These are phyloP conservation scores for Lachancea quebecensis DNA, from an alignment of 805 yeast genomes.

Conservation along the genomic window DNA sequence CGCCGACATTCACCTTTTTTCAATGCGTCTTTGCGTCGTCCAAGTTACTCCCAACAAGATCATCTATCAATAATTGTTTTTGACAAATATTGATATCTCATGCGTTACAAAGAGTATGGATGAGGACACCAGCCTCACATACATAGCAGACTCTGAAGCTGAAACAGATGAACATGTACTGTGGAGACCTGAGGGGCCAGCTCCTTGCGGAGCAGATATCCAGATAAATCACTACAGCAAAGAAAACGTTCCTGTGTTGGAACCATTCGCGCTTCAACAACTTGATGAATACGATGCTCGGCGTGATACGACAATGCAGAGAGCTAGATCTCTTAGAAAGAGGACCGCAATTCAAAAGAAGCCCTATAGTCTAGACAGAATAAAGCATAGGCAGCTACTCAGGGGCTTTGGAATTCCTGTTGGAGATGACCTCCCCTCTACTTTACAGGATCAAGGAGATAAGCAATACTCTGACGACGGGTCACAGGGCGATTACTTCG, in stretches of 20 bases:
- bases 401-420: conserved; percentile 26
- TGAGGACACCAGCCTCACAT: conserved; percentile 12
- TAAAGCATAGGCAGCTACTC: conserved; percentile 26
- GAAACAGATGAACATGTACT: conserved; percentile 11
- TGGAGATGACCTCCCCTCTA: background rate
- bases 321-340: conserved; percentile 22
- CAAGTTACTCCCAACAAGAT: conserved; percentile 5
- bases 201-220: background rate
- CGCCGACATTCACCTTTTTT: conserved; percentile 2
- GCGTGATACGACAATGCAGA: background rate
- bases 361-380: conserved; percentile 31
- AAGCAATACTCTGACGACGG: background rate
- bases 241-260: background rate
- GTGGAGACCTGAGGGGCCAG: conserved; percentile 4
- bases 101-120: conserved; percentile 7
- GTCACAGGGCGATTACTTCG: background rate
- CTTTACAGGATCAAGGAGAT: background rate
- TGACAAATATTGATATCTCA: background rate
- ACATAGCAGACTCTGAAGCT: conserved; percentile 27
- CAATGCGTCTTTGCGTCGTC: background rate
- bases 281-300: background rate
- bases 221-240: background rate
- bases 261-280: background rate
- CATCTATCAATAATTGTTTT: background rate
- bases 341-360: conserved; percentile 31